Evolutionary conservation across 441 rosid genomes (phyloP).

Genomic region (Erodium texanum): DNA sequence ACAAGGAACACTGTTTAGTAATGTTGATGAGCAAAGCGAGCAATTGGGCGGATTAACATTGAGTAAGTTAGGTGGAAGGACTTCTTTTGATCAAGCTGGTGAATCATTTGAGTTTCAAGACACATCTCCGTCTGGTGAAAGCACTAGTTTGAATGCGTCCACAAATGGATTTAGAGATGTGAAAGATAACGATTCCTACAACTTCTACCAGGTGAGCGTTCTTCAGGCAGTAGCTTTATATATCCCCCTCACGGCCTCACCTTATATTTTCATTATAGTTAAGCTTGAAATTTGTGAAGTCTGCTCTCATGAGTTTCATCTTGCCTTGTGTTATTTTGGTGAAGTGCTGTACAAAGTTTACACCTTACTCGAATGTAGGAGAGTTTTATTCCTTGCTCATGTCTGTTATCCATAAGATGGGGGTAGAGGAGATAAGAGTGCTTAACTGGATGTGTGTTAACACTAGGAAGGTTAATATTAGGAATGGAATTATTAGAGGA

Average conservation of each 20-base stretch:
- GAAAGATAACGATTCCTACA: slow-evolving; percentile 52
- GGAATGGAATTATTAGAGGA: too few species aligned
- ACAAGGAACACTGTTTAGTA: slow-evolving; percentile 17
- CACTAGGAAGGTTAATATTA: too few species aligned
- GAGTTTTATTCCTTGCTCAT: neutral
- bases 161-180: slow-evolving; percentile 31
- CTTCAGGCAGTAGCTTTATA: slow-evolving; percentile 6
- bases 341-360: neutral
- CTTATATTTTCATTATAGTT: too few species aligned
- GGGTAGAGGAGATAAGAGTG: too few species aligned
- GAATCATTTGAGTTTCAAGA: slow-evolving; percentile 35
- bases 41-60: slow-evolving; percentile 18
- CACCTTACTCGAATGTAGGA: neutral
- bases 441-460: too few species aligned
- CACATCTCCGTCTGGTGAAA: slow-evolving; percentile 34
- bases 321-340: neutral
- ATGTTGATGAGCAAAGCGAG: slow-evolving; percentile 28
- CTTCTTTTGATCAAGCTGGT: slow-evolving; percentile 31
- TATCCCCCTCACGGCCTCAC: too few species aligned
- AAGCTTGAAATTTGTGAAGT: neutral
- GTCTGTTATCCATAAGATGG: too few species aligned
- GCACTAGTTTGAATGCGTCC: slow-evolving; percentile 24
- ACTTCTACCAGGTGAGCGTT: slow-evolving; percentile 76
- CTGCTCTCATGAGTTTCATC: neutral
- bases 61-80: slow-evolving; percentile 27